A percentile compares a stretch with the other conserved stretches of the same genome.
These are phyloP conservation scores for Astragalus glycyphyllos DNA, from an alignment of 306 rosid species.

Conservation along the genomic window DNA sequence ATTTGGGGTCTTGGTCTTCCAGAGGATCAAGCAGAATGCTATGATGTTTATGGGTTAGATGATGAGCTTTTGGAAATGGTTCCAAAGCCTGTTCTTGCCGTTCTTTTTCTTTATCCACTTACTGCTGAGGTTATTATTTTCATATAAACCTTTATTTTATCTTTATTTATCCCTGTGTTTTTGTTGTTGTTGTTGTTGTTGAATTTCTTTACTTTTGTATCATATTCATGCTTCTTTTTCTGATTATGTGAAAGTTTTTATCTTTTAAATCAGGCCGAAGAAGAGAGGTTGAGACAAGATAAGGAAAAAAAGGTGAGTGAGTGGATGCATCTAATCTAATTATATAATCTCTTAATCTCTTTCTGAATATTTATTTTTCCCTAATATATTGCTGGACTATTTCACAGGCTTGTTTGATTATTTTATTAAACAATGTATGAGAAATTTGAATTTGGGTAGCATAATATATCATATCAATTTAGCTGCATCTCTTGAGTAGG, in stretches of 20 bases:
- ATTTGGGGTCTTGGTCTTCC: constrained; percentile 91
- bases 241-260: constrained; percentile 35
- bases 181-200: not conserved
- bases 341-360: constrained; percentile 12
- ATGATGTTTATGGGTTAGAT: constrained; percentile 88
- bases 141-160: not conserved
- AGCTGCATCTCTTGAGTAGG: constrained; percentile 12
- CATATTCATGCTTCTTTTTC: constrained; percentile 12
- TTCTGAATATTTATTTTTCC: constrained; percentile 7
- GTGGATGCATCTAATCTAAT: constrained; percentile 34
- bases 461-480: not conserved
- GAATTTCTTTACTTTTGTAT: not conserved
- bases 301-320: constrained; percentile 67
- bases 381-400: not conserved
- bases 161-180: not conserved
- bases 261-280: constrained; percentile 69
- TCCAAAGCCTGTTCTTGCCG: constrained; percentile 94
- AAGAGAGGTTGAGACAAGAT: constrained; percentile 77
- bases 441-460: constrained; percentile 27
- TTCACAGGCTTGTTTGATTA: not conserved
- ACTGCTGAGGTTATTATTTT: constrained; percentile 65
- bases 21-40: constrained; percentile 73
- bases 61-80: constrained; percentile 92
- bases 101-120: constrained; percentile 89
- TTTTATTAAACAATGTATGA: constrained; percentile 8